Evolutionary conservation across 2,329 filamentous ascomycete genomes (phyloP).

Genomic region (Beauveria caledonica): DNA sequence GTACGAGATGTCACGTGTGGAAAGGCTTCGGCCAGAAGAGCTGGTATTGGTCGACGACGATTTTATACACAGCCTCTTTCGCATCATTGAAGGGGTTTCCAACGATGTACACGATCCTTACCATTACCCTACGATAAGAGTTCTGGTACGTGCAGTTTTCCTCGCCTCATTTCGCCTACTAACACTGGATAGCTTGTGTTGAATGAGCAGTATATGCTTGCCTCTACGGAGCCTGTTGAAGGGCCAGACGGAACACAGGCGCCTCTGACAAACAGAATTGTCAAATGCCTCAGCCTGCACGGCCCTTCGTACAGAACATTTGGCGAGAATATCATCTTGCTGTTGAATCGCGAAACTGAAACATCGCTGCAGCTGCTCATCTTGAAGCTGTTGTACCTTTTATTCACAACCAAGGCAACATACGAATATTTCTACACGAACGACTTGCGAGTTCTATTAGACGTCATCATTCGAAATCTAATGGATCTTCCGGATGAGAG

Average conservation of each 20-base stretch:
- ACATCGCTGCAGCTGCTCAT: conserved; percentile 94
- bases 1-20: conserved; percentile 94
- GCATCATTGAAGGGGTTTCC: conserved; percentile 79
- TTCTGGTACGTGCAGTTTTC: conserved; percentile 57
- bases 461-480: conserved; percentile 95
- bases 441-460: conserved; percentile 84
- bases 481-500: conserved; percentile 86
- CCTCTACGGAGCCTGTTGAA: conserved; percentile 40
- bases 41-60: conserved; percentile 68
- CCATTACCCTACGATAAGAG: conserved; percentile 89
- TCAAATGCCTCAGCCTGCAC: conserved; percentile 79
- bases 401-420: conserved; percentile 86
- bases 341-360: conserved; percentile 90
- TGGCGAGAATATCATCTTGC: conserved; percentile 91
- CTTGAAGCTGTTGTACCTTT: conserved; percentile 85
- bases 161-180: conserved; percentile 14
- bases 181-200: conserved; percentile 61
- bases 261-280: conserved; percentile 79
- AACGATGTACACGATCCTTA: conserved; percentile 88
- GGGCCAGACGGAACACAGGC: conserved; percentile 24
- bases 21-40: conserved; percentile 69
- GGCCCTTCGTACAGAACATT: conserved; percentile 85
- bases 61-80: conserved; percentile 77
- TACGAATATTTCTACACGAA: conserved; percentile 99
- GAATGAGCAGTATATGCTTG: conserved; percentile 97